These are phyloP conservation scores for Pichia sp. DNA, from an alignment of 1,139 yeast genomes.

Conservation along the genomic window DNA sequence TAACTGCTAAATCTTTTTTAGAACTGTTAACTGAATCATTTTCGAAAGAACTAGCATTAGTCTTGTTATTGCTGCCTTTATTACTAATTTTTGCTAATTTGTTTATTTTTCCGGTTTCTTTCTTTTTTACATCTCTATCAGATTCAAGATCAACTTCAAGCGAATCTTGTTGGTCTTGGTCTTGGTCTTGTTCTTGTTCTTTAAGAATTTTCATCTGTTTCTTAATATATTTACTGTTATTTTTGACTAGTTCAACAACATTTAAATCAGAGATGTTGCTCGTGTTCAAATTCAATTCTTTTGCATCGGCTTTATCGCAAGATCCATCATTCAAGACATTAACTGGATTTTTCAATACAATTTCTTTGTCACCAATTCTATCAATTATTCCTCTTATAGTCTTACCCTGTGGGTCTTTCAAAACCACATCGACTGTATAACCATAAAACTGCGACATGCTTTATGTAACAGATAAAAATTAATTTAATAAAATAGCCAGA, in stretches of 20 bases:
- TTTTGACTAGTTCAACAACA: constrained; percentile 44
- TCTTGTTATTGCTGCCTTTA: constrained; percentile 3
- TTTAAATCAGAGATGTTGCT: constrained; percentile 41
- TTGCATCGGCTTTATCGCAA: constrained; percentile 8
- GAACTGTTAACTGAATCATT: background rate
- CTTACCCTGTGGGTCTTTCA: constrained; percentile 39
- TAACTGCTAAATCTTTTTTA: constrained; percentile 6
- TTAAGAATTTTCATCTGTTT: constrained; percentile 9
- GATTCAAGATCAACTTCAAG: background rate
- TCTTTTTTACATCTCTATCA: constrained; percentile 18
- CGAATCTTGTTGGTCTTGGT: background rate
- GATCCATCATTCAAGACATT: constrained; percentile 6
- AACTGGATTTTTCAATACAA: constrained; percentile 29
- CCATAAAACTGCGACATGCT: constrained; percentile 44
- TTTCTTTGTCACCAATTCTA: constrained; percentile 37
- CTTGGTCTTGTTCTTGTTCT: constrained; percentile 2
- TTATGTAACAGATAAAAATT: too few relatives aligned
- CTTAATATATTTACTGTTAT: constrained; percentile 20
- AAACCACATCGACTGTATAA: constrained; percentile 45
- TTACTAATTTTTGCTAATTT: background rate
- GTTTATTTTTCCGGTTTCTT: constrained; percentile 21
- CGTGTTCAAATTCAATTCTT: constrained; percentile 30
- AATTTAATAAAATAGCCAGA: too few relatives aligned
- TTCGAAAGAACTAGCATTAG: background rate
- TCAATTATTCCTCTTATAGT: constrained; percentile 41